Percentiles rank a stretch among this genome's conserved stretches.
These are phyloP conservation scores for Starmerella stigmatis DNA, from an alignment of 805 yeast species.

Conservation along the genomic window DNA sequence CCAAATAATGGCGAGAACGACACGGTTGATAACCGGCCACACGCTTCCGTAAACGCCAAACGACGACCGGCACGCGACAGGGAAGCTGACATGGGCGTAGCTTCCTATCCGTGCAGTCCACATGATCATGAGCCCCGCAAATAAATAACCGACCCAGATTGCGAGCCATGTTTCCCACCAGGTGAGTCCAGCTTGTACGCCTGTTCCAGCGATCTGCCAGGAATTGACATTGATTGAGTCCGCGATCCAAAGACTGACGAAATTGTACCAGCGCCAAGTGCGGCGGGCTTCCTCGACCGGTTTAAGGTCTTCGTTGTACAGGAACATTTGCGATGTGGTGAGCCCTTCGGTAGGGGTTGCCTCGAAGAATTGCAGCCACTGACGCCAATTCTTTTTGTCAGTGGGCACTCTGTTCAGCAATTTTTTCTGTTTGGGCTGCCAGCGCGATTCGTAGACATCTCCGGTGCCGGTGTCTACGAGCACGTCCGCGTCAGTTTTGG, in stretches of 20 bases:
- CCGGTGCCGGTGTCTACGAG: not conserved
- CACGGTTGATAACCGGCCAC: slow-evolving; percentile 84
- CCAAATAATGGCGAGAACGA: slow-evolving; percentile 82
- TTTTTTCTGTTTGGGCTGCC: slow-evolving; percentile 4
- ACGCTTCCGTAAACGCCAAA: slow-evolving; percentile 80
- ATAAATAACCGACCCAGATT: slow-evolving; percentile 72
- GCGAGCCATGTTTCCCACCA: slow-evolving; percentile 93
- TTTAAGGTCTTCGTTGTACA: slow-evolving; percentile 62
- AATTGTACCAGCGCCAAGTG: slow-evolving; percentile 80
- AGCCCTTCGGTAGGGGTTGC: slow-evolving; percentile 34
- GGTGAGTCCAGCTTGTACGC: slow-evolving; percentile 61
- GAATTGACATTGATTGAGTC: slow-evolving; percentile 85
- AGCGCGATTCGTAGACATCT: not conserved
- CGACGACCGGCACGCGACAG: slow-evolving; percentile 67
- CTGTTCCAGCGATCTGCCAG: slow-evolving; percentile 85
- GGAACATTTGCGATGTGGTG: slow-evolving; percentile 50
- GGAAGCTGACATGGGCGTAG: slow-evolving; percentile 72
- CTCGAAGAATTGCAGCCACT: slow-evolving; percentile 23
- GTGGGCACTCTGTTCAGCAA: slow-evolving; percentile 8
- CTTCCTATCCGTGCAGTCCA: slow-evolving; percentile 72
- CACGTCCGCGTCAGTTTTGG: not conserved
- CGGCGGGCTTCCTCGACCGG: slow-evolving; percentile 43
- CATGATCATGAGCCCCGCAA: slow-evolving; percentile 60
- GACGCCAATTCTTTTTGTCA: slow-evolving; percentile 10
- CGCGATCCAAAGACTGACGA: slow-evolving; percentile 72